Conservation (phyloP, 495 filamentous ascomycete species). For the Penicillium odoratum region DNA sequence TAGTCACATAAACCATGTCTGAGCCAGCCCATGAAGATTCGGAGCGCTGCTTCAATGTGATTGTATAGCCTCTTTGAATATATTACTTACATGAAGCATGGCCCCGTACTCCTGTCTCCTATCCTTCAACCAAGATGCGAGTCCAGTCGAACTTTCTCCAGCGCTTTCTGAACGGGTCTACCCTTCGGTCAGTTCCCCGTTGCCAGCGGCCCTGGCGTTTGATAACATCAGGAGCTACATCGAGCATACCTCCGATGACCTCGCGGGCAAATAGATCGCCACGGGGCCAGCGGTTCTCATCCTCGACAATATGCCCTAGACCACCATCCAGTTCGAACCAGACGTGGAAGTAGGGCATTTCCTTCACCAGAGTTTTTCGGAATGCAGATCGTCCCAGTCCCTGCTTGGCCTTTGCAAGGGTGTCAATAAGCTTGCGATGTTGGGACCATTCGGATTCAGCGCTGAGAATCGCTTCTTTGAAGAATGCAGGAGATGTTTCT, state of each 20-base stretch:
- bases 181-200: conserved; percentile 65
- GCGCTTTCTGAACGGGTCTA: conserved; percentile 75
- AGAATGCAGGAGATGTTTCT: conserved; percentile 90
- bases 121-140: conserved; percentile 65
- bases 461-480: conserved; percentile 88
- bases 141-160: conserved; percentile 99
- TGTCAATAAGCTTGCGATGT: conserved; percentile 92
- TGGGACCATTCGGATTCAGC: conserved; percentile 92
- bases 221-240: conserved; percentile 77
- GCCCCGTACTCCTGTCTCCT: neutral
- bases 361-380: conserved; percentile 78
- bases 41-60: neutral
- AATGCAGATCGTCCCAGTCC: conserved; percentile 82
- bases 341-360: conserved; percentile 98
- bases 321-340: conserved; percentile 95
- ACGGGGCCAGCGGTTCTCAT: conserved; percentile 81
- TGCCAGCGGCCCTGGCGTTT: conserved; percentile 90
- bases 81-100: neutral
- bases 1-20: too few relatives aligned
- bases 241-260: conserved; percentile 90
- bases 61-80: neutral
- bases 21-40: too few relatives aligned
- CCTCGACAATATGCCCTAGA: conserved; percentile 89
- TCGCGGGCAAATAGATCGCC: conserved; percentile 94
- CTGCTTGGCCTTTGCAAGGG: conserved; percentile 64